Conservation (phyloP, 805 yeast genomes). For the Yamadazyma ubonensis region DNA sequence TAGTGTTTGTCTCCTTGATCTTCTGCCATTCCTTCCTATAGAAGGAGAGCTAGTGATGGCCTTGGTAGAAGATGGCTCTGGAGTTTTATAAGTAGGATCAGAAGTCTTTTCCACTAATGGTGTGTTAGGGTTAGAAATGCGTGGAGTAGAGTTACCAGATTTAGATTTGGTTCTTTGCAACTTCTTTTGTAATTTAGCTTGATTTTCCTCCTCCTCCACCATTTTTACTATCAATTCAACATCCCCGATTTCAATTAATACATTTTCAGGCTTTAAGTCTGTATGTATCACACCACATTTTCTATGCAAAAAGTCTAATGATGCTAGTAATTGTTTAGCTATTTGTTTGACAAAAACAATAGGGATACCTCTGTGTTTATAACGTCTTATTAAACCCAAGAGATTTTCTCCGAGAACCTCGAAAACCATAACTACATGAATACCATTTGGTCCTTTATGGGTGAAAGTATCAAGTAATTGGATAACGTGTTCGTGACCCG, state of each 20-base stretch:
- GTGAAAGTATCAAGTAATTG: slow-evolving; percentile 79
- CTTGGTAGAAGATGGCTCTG: slow-evolving; percentile 7
- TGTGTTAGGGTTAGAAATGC: slow-evolving; percentile 17
- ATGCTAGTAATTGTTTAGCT: slow-evolving; percentile 71
- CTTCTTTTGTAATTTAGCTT: slow-evolving; percentile 43
- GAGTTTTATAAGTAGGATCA: slow-evolving; percentile 8
- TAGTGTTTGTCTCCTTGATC: slow-evolving; percentile 71
- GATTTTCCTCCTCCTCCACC: slow-evolving; percentile 61
- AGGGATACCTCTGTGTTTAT: slow-evolving; percentile 78
- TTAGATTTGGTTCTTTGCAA: slow-evolving; percentile 39
- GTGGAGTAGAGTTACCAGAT: slow-evolving; percentile 13
- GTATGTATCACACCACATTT: slow-evolving; percentile 66
- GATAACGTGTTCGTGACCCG: slow-evolving; percentile 81
- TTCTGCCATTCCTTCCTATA: slow-evolving; percentile 44
- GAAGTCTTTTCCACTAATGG: slow-evolving; percentile 12
- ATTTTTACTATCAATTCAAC: slow-evolving; percentile 72
- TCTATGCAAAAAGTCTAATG: slow-evolving; percentile 70
- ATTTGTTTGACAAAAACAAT: slow-evolving; percentile 73
- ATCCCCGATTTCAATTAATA: slow-evolving; percentile 77
- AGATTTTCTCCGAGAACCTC: slow-evolving; percentile 95
- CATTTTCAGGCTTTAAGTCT: slow-evolving; percentile 53
- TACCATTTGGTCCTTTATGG: slow-evolving; percentile 88
- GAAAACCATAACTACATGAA: slow-evolving; percentile 94
- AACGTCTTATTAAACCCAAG: slow-evolving; percentile 77
- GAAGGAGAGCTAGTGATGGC: slow-evolving; percentile 31